Evolutionary conservation across 257 asterid genomes (phyloP), one percentile per base, ranked within the genome.

Genomic region (Jaltomata sinuosa): DNA sequence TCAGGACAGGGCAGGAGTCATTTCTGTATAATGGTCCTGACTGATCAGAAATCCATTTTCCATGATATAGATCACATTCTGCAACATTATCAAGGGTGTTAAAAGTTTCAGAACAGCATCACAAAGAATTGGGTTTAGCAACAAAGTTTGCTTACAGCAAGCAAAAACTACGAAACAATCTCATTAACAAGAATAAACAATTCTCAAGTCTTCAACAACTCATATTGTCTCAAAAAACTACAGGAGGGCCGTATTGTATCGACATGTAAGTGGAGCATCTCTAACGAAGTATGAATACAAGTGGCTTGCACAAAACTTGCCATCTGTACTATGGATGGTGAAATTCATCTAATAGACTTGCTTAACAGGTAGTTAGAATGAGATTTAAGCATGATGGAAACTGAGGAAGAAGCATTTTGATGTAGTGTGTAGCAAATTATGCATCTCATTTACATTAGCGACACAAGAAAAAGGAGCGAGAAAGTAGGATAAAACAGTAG

Each of bases 41-140:
- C 57, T 89, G 71, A 83, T 93, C 99, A 85, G 92, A 84, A 54
- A 93, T 84, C 99, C 99, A 96, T 88, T 90, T 92, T 45, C 99
- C 99, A 52, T 89, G 86, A 84, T 90, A 90, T 59, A 96, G 97
- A 89, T 94, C 93, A 86, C 99, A 96, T 77, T 91, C 99, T 96
- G 94, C 79, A 88, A 87, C 77, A 81, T 19, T 65, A 61, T 14
- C 69, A 36, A 52, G 54, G 31, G 76, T 10, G 49, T 86, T 14
- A 55, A 47, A 55, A 65, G 22, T 54, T 59, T 52, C 19, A 74
- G 64, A 34, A 38, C 62, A 34, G 34, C 12, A 49, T 16, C 64
- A 29, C 29, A 49, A 77, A 49, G 42, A 16, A 49, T 27, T 76
- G 15, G 64, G 29, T 50, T 49, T 49, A 77, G 82, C 82, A 77